Base-by-base conservation (phyloP, 73 alveolate genomes). In the Effrenium voratum region DNA sequence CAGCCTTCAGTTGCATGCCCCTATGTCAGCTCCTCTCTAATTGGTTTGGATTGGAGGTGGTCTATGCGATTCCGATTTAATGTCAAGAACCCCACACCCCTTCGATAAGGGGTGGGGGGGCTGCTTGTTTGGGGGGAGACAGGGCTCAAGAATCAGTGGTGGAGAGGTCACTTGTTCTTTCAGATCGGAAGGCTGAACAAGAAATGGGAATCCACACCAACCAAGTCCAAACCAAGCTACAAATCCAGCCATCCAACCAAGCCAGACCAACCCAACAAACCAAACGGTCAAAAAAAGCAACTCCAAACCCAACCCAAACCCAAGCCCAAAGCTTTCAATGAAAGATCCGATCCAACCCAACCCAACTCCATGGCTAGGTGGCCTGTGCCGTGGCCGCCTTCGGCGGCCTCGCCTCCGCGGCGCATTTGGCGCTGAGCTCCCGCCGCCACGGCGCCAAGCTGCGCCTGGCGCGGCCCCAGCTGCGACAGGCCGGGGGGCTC, bases 341-440 rank as follows among this genome's bases (percentile, higher is more conserved):
- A n/a, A n/a, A n/a, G n/a, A n/a, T n/a, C n/a, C n/a, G n/a, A n/a
- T n/a, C n/a, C n/a, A n/a, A n/a, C 10, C 82, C 50, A 19, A 34
- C 0, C 50, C 30, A 32, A 47, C 22, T 70, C 60, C 88, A 52
- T 38, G 19, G 63, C 63, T 34, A 77, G 88, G 88, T 77, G 68
- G 88, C 88, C 88, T 77, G 88, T 77, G 88, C 22, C 22, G 22
- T 82, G 72, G 92, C 40, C n/a, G 49, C 75, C 73, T 82, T 82
- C 92, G 49, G 72, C 52, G 92, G 92, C 15, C 38, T 50, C 22
- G n/a, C 13, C 30, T 34, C 75, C 41, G 73, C 92, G 49, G 36
- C 22, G 22, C 12, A 38, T 50, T n/a, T 82, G 50, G 92, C 92
- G 15, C 75, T 32, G 26, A 68, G 97, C 82, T 68, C 88, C 47